A percentile compares a stretch with the other conserved stretches of the same genome.
These are phyloP conservation scores for Rhodotorula glutinis DNA, from an alignment of 1,284 basidiomycete genomes.

Conservation along the genomic window DNA sequence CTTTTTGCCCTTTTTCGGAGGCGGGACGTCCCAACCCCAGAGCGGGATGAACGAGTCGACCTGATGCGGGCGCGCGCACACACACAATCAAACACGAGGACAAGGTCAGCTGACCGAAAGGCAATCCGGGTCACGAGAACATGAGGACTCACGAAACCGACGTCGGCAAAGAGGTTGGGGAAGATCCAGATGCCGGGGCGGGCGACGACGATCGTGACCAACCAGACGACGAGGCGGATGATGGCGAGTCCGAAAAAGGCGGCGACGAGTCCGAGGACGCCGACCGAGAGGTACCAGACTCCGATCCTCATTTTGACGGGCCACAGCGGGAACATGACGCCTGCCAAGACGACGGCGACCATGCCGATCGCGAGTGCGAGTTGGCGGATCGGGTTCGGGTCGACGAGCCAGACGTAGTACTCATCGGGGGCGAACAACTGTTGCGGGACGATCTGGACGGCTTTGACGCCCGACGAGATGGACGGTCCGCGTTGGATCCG, in stretches of 20 bases:
- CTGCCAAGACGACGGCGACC: slow-evolving; percentile 90
- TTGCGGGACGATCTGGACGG: slow-evolving; percentile 70
- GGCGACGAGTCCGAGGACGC: slow-evolving; percentile 80
- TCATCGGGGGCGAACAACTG: slow-evolving; percentile 75
- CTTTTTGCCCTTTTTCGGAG: slow-evolving; percentile 48
- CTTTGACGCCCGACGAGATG: slow-evolving; percentile 56
- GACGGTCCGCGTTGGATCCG: slow-evolving; percentile 71
- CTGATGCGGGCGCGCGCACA: slow-evolving; percentile 54
- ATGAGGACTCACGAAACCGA: slow-evolving; percentile 80
- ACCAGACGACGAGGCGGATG: slow-evolving; percentile 87
- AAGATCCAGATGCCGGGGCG: slow-evolving; percentile 98
- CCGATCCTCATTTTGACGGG: slow-evolving; percentile 88
- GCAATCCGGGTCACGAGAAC: slow-evolving; percentile 6
- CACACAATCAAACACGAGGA: too few species aligned
- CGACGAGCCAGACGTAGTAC: slow-evolving; percentile 96
- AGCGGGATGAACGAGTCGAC: slow-evolving; percentile 95
- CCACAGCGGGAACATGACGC: slow-evolving; percentile 99
- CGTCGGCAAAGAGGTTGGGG: slow-evolving; percentile 96
- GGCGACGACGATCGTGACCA: slow-evolving; percentile 80
- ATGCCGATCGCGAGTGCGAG: slow-evolving; percentile 88
- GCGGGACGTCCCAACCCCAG: slow-evolving; percentile 94
- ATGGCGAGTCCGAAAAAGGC: slow-evolving; percentile 90
- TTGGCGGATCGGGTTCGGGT: slow-evolving; percentile 66
- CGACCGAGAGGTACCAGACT: slow-evolving; percentile 92
- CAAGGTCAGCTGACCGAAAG: background rate